Evolutionary conservation across 225 moss, liverwort and hornwort species (phyloP).

Genomic region (Bryoerythrophyllum caledonicum): DNA sequence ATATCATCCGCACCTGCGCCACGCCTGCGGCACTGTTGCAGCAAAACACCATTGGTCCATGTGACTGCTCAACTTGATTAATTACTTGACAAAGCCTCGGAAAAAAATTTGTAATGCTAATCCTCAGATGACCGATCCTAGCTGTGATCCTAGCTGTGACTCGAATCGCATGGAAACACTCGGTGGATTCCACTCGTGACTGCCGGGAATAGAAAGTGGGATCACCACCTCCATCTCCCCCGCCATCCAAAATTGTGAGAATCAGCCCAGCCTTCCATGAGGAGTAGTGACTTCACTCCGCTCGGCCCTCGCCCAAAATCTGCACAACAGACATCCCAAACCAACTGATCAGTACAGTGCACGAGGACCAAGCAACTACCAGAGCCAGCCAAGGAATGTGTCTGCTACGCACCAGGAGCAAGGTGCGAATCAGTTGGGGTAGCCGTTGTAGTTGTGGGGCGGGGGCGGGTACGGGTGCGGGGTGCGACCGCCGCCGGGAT

Average conservation of each 20-base stretch:
- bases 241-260: slow-evolving; percentile 11
- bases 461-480: slow-evolving; percentile 48
- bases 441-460: slow-evolving; percentile 58
- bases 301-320: background rate
- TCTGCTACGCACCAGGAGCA: background rate
- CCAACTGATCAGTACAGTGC: background rate
- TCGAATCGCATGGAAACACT: slow-evolving; percentile 17
- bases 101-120: slow-evolving; percentile 17
- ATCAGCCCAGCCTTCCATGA: background rate
- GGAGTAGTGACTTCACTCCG: background rate
- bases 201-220: background rate
- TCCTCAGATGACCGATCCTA: slow-evolving; percentile 19
- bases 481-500: slow-evolving; percentile 41
- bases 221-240: background rate
- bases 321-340: background rate
- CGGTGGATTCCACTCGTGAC: background rate
- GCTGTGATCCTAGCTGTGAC: background rate
- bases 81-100: slow-evolving; percentile 21
- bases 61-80: slow-evolving; percentile 9
- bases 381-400: background rate
- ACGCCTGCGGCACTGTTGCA: background rate
- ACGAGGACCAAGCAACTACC: background rate
- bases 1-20: slow-evolving; percentile 15
- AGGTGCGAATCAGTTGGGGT: slow-evolving; percentile 35
- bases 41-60: slow-evolving; percentile 1